Evolutionary conservation across 208 protist genomes (phyloP), one percentile per base, ranked within the genome.

Genomic region (Hexamita inflata): DNA sequence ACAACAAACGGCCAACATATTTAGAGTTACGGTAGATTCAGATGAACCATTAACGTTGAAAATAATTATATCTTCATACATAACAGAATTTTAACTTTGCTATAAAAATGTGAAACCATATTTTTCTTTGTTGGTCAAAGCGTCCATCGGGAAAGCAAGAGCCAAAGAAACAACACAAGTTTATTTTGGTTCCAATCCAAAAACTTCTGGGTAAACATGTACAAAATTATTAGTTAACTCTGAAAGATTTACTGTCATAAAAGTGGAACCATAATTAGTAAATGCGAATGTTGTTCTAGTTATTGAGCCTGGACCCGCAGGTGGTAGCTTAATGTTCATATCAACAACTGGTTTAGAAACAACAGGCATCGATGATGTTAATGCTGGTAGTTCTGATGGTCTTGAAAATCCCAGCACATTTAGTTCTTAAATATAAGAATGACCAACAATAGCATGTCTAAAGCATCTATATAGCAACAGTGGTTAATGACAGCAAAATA

Each of bases 91-190:
- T n/a, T n/a, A n/a, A n/a, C n/a, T n/a, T n/a, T n/a, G n/a, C n/a
- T n/a, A n/a, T n/a, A n/a, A n/a, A n/a, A n/a, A n/a, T n/a, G n/a
- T n/a, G n/a, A 49, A 70, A 40, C 38, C 32, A 38, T 70, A 70
- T 49, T 70, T 70, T 30, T 29, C n/a, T 38, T 70, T 70, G n/a
- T 70, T 70, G 4, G n/a, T 45, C 42, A 70, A 28, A 45, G 64
- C 9, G n/a, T 70, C 64, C 15, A 28, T 35, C 9, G 64, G 64
- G 35, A 70, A 70, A 49, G 38, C 15, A 19, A 70, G 4, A 38
- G 32, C 9, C 9, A 70, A 4, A 24, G 64, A 42, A 34, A 70
- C 64, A 2, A 70, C 38, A n/a, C 9, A 24, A 49, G 64, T 70
- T 15, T 38, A 9, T 32, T 38, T 38, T 29, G 64, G 64, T 7